Percentiles rank a stretch among this genome's conserved stretches.
These are phyloP conservation scores for Globisporangium lucens DNA, from an alignment of 352 stramenopile genomes.

Conservation along the genomic window DNA sequence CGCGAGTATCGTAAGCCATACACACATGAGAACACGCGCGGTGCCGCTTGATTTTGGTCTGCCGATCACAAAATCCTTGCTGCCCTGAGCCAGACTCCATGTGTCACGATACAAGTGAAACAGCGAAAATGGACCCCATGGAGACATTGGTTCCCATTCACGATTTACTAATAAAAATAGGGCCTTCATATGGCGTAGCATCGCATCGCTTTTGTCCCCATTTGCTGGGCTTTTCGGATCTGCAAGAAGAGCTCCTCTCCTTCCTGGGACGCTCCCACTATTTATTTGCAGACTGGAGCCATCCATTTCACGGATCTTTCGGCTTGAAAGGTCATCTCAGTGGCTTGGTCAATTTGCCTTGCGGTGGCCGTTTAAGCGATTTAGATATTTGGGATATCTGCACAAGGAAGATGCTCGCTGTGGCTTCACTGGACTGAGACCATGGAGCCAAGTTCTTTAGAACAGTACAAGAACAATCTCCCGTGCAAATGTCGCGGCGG, in stretches of 20 bases:
- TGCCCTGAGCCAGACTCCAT: background rate
- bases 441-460: background rate
- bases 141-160: background rate
- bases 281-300: constrained; percentile 1
- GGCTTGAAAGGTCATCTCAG: constrained; percentile 1
- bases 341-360: no score
- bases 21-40: background rate
- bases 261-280: constrained; percentile 1
- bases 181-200: background rate
- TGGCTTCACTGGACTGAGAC: background rate
- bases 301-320: background rate
- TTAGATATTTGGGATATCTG: background rate
- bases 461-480: background rate
- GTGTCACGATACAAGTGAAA: background rate
- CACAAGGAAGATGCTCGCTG: background rate
- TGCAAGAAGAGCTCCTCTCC: background rate
- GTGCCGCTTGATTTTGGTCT: background rate
- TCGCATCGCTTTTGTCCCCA: background rate
- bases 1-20: background rate
- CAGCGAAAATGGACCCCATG: background rate
- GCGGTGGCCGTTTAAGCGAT: no score
- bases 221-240: background rate
- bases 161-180: background rate
- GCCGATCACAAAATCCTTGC: background rate
- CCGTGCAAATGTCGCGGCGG: background rate